These are phyloP conservation scores for Ceratobasidium sp. DNA, from an alignment of 1,284 basidiomycete genomes.

Conservation along the genomic window DNA sequence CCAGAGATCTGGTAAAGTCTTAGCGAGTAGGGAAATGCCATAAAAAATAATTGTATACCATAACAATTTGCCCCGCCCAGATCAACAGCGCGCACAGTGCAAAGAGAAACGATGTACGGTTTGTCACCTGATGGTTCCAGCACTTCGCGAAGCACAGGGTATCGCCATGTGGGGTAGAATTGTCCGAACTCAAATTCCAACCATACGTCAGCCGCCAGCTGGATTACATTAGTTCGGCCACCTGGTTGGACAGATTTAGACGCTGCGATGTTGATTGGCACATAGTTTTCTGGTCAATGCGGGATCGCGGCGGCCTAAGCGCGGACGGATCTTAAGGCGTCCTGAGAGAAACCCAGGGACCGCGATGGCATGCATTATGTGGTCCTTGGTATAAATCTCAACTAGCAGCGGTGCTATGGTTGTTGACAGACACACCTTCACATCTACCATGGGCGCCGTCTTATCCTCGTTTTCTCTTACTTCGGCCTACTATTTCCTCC, in stretches of 20 bases:
- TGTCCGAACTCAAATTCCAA: background rate
- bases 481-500: background rate
- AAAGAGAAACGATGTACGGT: too few relatives aligned
- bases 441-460: background rate
- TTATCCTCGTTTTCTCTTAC: background rate
- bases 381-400: background rate
- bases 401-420: background rate
- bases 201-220: background rate
- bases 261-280: slow-evolving; percentile 5
- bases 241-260: background rate
- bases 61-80: too few relatives aligned
- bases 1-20: too few relatives aligned
- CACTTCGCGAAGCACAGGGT: background rate
- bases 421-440: background rate
- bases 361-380: background rate
- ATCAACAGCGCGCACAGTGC: too few relatives aligned
- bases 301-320: background rate
- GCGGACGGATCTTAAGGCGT: slow-evolving; percentile 18
- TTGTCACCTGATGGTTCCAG: background rate
- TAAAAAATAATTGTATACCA: too few relatives aligned
- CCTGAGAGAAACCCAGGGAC: background rate
- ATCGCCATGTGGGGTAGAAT: background rate
- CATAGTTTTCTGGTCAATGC: slow-evolving; percentile 19
- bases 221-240: background rate
- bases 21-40: too few relatives aligned